Percentiles rank a stretch among this genome's conserved stretches.
phyloP scores from a whole-genome alignment of 2,329 filamentous ascomycete species.

The Graphiopsis chlorocephala region DNA sequence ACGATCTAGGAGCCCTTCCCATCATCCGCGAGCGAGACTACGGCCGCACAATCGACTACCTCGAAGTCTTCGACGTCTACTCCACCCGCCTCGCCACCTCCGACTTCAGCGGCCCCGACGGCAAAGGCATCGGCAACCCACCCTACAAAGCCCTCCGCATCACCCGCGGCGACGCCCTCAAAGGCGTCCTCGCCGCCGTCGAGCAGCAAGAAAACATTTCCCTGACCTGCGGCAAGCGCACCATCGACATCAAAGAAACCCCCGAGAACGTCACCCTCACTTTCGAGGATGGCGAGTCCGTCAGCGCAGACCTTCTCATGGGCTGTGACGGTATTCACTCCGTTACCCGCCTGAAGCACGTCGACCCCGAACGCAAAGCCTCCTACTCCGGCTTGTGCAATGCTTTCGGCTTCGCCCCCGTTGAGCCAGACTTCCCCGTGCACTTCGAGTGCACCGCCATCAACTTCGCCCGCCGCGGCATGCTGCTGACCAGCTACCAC shows the following conservation, averaged over 20 bases:
- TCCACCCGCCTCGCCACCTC: conserved; percentile 44
- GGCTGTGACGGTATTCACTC: conserved; percentile 40
- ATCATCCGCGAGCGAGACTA: conserved; percentile 41
- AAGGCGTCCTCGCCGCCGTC: conserved; percentile 42
- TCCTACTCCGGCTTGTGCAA: conserved; percentile 47
- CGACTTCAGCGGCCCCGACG: conserved; percentile 41
- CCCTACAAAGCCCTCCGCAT: conserved; percentile 45
- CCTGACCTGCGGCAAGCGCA: conserved; percentile 44
- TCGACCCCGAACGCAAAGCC: conserved; percentile 43
- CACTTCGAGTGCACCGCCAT: conserved; percentile 44
- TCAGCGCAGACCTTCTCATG: conserved; percentile 35
- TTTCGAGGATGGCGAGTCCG: conserved; percentile 37
- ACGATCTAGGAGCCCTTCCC: conserved; percentile 34
- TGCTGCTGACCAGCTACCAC: conserved; percentile 45
- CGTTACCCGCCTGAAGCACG: conserved; percentile 43
- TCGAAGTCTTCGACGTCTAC: conserved; percentile 47
- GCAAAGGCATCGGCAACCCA: conserved; percentile 44
- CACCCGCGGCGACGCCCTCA: conserved; percentile 43
- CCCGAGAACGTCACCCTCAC: conserved; percentile 34
- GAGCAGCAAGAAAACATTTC: conserved; percentile 41
- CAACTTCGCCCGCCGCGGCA: conserved; percentile 46
- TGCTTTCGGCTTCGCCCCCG: conserved; percentile 45
- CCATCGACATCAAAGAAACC: conserved; percentile 40
- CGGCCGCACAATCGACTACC: conserved; percentile 42
- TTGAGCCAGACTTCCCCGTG: conserved; percentile 35